Base-by-base conservation (phyloP, 192 early-diverging fungal genomes). In the Coemansia sp. region DNA sequence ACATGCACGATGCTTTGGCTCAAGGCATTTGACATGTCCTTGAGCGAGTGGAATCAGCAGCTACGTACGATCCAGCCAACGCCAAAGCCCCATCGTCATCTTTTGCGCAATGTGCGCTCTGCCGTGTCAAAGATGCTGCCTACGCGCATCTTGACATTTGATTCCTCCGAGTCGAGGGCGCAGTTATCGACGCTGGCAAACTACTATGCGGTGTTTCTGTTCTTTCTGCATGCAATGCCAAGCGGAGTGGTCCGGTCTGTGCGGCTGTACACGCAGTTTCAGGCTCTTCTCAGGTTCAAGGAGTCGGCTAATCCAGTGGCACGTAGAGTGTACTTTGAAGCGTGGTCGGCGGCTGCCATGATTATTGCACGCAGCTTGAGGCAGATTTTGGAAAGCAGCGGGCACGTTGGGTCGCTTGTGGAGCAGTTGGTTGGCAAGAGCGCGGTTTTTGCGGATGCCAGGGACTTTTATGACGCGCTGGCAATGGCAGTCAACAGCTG, bases 261-360 rank as follows among this genome's bases (percentile, higher is more conserved):
- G 8, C 67, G 81, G 0, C 70, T 84, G 23, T 72, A 60, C 62
- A 68, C 72, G 23, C 81, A 84, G 65, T 65, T 84, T 23, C 81
- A 79, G 54, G 56, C 71, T 10, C 74, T 84, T 48, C 66, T 84
- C 38, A 67, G 67, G n/a, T 84, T 84, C 50, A 59, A 66, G 45
- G 81, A 84, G 16, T 76, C 77, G 11, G 64, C 67, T 21, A 79
- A 66, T 63, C 43, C 64, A 48, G 64, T 63, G 2, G 81, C 77
- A 5, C 72, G 81, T 18, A 69, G 77, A 15, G 77, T 84, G 56
- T 84, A 76, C 38, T 84, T 84, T 76, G 81, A 84, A 54, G 81
- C 81, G 9, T 84, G 81, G 81, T 72, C 77, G 18, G 81, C 81
- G 1, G 73, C 73, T 3, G 60, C 58, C 7, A 68, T 60, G 13